Base-by-base conservation (phyloP, 2,329 filamentous ascomycete genomes). In the Trichophyton rubrum region DNA sequence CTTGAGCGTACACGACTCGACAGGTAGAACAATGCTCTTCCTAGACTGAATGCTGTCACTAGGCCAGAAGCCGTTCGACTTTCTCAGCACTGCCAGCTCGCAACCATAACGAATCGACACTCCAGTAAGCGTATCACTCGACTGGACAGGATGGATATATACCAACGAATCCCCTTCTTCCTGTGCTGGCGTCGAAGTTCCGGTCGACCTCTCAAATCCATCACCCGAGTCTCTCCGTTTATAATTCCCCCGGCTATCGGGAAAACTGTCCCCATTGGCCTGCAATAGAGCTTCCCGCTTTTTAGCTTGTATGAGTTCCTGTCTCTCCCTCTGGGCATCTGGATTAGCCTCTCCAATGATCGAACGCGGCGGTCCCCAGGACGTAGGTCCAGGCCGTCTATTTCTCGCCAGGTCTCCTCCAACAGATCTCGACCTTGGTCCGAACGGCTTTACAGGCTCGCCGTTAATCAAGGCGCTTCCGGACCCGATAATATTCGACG, bases 41-140 rank as follows among this genome's bases (percentile, higher is more conserved):
- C 91, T 85, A 56, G 85, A 84, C 71, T 96, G 92, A 40, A 97
- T 87, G 64, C 85, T 90, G 70, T 97, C 93, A 64, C 90, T 89
- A 5, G 90, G 89, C 93, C 93, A 99, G 68, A 99, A 85, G 9
- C 93, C 85, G 71, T 99, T 99, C 43, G 90, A 85, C 71, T 89
- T 93, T 62, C 89, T 82, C 65, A 99, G 85, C 1, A 87, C 82
- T 56, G 91, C 87, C 60, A 90, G 85, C 64, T 88, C 84, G 71
- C 92, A 97, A 67, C 89, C 87, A 73, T 95, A 99, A 67, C 86
- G 88, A 65, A 99, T 85, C 59, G 93, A 87, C 58, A 99, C 85
- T 2, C 93, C 92, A 1, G 91, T 90, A 66, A 97, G 85, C 1
- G 90, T 97, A 74, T 99, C 93, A 51, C 82, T 82, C 13, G 86